Evolutionary conservation across 768 basidiomycete species (phyloP).

Genomic region (Amanita phalloides): DNA sequence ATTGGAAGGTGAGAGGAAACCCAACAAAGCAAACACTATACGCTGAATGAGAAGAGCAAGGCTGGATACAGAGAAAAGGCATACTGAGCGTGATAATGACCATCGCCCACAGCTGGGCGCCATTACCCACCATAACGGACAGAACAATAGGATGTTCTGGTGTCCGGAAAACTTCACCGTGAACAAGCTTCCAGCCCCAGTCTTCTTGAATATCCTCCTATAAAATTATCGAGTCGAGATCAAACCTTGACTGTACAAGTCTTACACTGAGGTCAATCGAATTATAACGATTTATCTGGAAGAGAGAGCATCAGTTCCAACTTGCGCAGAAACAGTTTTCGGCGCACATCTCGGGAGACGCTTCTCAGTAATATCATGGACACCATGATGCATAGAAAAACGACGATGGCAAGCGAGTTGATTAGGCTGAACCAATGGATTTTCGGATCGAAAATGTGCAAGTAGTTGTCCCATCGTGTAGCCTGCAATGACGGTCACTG

Average conservation of each 20-base stretch:
- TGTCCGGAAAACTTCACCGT: slow-evolving; percentile 90
- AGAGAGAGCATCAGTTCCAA: slow-evolving; percentile 10
- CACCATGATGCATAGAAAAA: slow-evolving; percentile 91
- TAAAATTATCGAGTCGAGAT: slow-evolving; percentile 1
- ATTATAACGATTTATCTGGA: slow-evolving; percentile 88
- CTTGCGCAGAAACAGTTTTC: neutral
- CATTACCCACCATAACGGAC: slow-evolving; percentile 85
- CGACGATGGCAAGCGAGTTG: slow-evolving; percentile 85
- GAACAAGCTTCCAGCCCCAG: slow-evolving; percentile 96
- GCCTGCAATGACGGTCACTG: slow-evolving; percentile 38
- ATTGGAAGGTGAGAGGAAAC: slow-evolving; percentile 93
- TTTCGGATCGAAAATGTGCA: slow-evolving; percentile 86
- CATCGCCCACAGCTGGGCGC: slow-evolving; percentile 81
- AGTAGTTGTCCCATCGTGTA: slow-evolving; percentile 93
- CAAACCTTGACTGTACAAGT: slow-evolving; percentile 1
- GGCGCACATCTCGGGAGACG: slow-evolving; percentile 76
- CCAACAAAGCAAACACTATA: slow-evolving; percentile 80
- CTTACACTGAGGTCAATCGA: slow-evolving; percentile 82
- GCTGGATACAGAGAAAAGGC: neutral
- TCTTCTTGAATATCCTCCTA: slow-evolving; percentile 97
- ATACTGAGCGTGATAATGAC: slow-evolving; percentile 75
- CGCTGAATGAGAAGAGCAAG: neutral
- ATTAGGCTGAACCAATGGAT: slow-evolving; percentile 97
- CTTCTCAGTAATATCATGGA: slow-evolving; percentile 81
- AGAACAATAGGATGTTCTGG: slow-evolving; percentile 70